Conservation (phyloP, 148 eudicot species). For the Camellia lanceoleosa region DNA sequence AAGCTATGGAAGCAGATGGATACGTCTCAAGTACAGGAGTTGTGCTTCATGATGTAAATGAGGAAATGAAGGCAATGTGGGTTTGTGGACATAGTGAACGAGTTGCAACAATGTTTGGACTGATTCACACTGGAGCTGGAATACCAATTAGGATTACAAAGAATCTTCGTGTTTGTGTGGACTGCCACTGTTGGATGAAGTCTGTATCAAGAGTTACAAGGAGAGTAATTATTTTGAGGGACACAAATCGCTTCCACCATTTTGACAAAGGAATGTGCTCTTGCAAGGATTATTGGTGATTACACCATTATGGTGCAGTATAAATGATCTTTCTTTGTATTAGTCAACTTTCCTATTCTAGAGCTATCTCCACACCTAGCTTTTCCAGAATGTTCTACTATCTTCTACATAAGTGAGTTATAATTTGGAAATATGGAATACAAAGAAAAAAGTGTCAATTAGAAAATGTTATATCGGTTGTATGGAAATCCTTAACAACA, state of each 20-base stretch:
- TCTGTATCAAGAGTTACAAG: conserved; percentile 23
- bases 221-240: conserved; percentile 33
- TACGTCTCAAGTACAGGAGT: conserved; percentile 28
- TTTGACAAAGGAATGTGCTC: conserved; percentile 29
- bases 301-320: neutral
- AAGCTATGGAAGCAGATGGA: conserved; percentile 3
- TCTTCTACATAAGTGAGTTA: neutral
- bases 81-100: conserved; percentile 27
- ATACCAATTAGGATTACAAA: conserved; percentile 29
- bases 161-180: conserved; percentile 35
- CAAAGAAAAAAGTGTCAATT: neutral
- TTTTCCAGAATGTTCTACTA: neutral
- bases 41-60: conserved; percentile 34
- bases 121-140: conserved; percentile 27
- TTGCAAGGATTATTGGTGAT: conserved; percentile 34
- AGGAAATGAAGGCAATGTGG: conserved; percentile 28
- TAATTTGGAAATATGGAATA: no score
- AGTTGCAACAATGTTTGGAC: conserved; percentile 34
- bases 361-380: neutral
- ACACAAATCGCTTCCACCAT: conserved; percentile 33
- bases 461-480: neutral
- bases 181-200: conserved; percentile 38
- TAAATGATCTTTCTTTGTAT: neutral
- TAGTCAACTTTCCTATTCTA: neutral
- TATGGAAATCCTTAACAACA: neutral